Conservation (phyloP, 495 filamentous ascomycete genomes). For the Tuber borchii region DNA sequence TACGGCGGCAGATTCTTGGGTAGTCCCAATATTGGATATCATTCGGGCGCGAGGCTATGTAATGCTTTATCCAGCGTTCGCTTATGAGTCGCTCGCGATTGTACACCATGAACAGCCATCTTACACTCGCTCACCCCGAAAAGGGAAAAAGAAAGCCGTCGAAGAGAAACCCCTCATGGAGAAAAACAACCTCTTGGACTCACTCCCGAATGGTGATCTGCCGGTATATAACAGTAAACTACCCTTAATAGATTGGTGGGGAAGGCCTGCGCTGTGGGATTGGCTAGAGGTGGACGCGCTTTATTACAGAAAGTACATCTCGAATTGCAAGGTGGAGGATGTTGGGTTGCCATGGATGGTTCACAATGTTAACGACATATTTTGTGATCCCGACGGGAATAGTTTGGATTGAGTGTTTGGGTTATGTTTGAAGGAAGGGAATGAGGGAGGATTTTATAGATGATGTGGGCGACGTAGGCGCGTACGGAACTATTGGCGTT, state of each 20-base stretch:
- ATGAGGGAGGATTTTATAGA: background rate
- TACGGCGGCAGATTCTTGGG: slow-evolving; percentile 46
- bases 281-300: slow-evolving; percentile 31
- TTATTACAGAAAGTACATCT: slow-evolving; percentile 18
- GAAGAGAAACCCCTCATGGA: slow-evolving; percentile 30
- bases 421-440: background rate
- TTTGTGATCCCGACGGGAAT: slow-evolving; percentile 32
- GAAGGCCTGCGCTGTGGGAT: slow-evolving; percentile 19
- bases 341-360: background rate
- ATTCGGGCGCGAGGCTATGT: slow-evolving; percentile 56
- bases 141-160: background rate
- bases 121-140: slow-evolving; percentile 17
- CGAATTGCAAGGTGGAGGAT: slow-evolving; percentile 13
- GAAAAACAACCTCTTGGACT: slow-evolving; percentile 27
- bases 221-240: slow-evolving; percentile 21
- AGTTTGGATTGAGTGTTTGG: slow-evolving; percentile 13
- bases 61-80: slow-evolving; percentile 55
- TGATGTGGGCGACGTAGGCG: background rate
- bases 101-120: slow-evolving; percentile 52
- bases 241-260: slow-evolving; percentile 30
- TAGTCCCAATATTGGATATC: slow-evolving; percentile 57
- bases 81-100: slow-evolving; percentile 48
- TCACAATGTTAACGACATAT: slow-evolving; percentile 27
- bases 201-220: slow-evolving; percentile 20
- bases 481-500: background rate